Base-by-base conservation (phyloP, 2,329 filamentous ascomycete genomes). In the Beauveria scarabaeidicola region DNA sequence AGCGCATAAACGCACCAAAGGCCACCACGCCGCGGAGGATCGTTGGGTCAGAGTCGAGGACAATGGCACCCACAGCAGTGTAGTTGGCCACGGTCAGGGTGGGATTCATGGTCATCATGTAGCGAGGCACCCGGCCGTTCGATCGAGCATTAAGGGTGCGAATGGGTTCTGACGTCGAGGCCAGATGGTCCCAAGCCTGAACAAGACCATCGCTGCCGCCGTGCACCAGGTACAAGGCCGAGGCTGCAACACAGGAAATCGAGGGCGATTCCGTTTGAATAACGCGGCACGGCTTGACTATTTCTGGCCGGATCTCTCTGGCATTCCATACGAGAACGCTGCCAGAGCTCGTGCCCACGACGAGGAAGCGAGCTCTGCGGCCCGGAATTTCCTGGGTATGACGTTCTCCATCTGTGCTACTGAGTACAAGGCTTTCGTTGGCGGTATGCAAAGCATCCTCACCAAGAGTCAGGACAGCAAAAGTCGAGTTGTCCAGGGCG, bases 141-240 rank as follows among this genome's bases (percentile, higher is more conserved):
- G 93, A 91, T 15, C 89, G 86, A 3, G 91, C 90, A 69, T 96
- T 92, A 58, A 99, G 78, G 0, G 91, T 97, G 43, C 91, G 85
- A 55, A 97, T 82, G 0, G 94, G 90, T 21, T 87, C 85, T 19
- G 81, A 74, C 0, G 82, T 88, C 2, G 93, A 97, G 1, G 87
- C 90, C 51, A 99, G 77, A n/a, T 89, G 90, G 75, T 99, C 94
- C 94, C 94, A 99, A 6, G 91, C 90, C 72, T 97, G 94, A 5
- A 96, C 93, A 3, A 97, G 82, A 1, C 94, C 93, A 73, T 99
- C 94, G 65, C 89, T 96, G 27, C 94, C 94, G 53, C 94, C 94
- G 70, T 96, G 90, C 7, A 97, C 89, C 17, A 99, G 75, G 69
- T 96, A 95, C 17, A 99, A 77, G 1, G 91, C 89, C 1, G 91